Evolutionary conservation across 2,329 filamentous ascomycete genomes (phyloP).

Genomic region (Trematosphaeria pertusa): DNA sequence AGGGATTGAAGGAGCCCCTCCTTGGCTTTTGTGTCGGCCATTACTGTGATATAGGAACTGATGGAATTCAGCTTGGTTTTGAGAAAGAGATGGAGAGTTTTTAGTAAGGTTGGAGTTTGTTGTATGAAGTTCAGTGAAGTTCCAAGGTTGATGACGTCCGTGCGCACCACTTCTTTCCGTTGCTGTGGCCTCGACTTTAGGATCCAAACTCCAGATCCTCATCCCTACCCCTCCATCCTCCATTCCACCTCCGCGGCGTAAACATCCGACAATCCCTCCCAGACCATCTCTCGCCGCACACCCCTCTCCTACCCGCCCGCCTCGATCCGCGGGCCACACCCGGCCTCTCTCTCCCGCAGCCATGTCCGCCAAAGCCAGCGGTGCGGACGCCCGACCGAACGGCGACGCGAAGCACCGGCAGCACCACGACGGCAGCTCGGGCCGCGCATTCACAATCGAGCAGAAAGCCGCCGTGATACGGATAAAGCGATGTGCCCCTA

Average conservation of each 20-base stretch:
- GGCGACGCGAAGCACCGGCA: conserved; percentile 59
- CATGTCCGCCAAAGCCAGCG: conserved; percentile 55
- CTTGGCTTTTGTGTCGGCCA: conserved; percentile 49
- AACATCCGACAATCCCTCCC: conserved; percentile 10
- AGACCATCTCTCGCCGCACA: conserved; percentile 12
- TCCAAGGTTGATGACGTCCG: conserved; percentile 29
- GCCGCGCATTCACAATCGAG: conserved; percentile 81
- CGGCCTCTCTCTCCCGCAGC: conserved; percentile 6
- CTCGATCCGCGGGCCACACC: conserved; percentile 3
- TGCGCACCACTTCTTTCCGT: conserved; percentile 29
- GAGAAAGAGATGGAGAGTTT: neutral
- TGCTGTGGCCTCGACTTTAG: conserved; percentile 34
- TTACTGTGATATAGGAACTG: conserved; percentile 26
- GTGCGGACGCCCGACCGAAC: conserved; percentile 48
- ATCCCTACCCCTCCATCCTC: conserved; percentile 7
- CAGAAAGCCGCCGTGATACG: conserved; percentile 91
- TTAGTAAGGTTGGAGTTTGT: conserved; percentile 8
- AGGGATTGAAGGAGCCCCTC: conserved; percentile 54
- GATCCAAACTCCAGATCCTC: conserved; percentile 15
- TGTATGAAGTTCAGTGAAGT: conserved; percentile 25
- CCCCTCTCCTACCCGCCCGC: conserved; percentile 10
- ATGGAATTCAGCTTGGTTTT: too few relatives aligned
- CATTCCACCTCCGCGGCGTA: neutral
- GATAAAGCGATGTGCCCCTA: conserved; percentile 82
- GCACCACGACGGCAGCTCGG: conserved; percentile 79